Evolutionary conservation across 805 yeast species (phyloP), one percentile per base, ranked within the genome.

Genomic region (Starmerella sirachaensis): DNA sequence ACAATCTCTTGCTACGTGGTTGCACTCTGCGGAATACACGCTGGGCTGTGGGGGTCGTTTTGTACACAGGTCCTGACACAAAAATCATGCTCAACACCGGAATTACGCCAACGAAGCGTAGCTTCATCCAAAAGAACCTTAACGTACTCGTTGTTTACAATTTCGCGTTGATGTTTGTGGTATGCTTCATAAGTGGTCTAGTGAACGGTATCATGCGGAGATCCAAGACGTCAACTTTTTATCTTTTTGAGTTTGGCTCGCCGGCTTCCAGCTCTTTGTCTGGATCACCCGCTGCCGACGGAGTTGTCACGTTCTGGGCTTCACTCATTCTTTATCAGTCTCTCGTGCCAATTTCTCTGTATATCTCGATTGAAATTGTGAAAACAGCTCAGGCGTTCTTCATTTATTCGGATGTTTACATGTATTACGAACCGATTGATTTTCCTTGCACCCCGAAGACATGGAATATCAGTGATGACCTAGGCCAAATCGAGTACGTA

Each of bases 71-170:
- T 35, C 55, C 58, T 19, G 91, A 81, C 46, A 69, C 88, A 6
- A 82, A 81, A 58, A 77, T 81, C 45, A 76, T 80, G 80, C 62
- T 81, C 42, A 81, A 82, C 54, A 70, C 88, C 3, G 93, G 93
- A 37, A 64, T 71, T 18, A 80, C 93, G 0, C 93, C 93, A 8
- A 75, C 79, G 2, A 81, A 81, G 54, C 69, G 72, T 26, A 74
- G 82, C 11, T 68, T 69, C 50, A 74, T 81, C 35, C 68, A 88
- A 2, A 64, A 70, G 33, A 81, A 78, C 53, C 68, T 81, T 52
- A 82, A 81, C 55, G 54, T 70, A 26, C 74, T 76, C 29, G 86
- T 81, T 29, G 51, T 74, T 27, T 63, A 75, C 55, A 81, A 81
- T 55, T 81, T 81, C 52, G 53, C 61, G 2, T 58, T 80, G 24